These are phyloP conservation scores for Penicillium psychrofluorescens DNA, from an alignment of 495 filamentous ascomycete genomes.

Conservation along the genomic window DNA sequence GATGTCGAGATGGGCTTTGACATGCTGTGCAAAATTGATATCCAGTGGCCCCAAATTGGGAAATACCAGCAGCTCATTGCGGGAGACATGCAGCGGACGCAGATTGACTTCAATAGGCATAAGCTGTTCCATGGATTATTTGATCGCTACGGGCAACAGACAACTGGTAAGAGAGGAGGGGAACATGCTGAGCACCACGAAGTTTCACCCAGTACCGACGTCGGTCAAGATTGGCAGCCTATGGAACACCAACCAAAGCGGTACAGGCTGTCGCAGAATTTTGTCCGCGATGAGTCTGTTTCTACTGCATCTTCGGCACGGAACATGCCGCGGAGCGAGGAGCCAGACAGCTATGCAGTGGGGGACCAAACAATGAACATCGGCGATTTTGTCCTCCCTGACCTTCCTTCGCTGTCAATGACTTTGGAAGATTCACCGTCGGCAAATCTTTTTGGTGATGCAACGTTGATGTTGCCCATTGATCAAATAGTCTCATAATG, in stretches of 20 bases:
- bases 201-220: too few relatives aligned
- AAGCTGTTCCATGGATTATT: constrained; percentile 1
- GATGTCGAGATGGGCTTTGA: constrained; percentile 6
- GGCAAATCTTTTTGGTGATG: not conserved
- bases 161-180: too few relatives aligned
- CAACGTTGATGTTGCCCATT: constrained; percentile 2
- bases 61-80: constrained; percentile 5
- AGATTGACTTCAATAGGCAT: constrained; percentile 1
- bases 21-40: constrained; percentile 6
- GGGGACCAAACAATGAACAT: not conserved
- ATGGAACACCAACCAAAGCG: not conserved
- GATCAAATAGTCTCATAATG: not conserved
- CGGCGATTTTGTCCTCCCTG: not conserved
- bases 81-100: constrained; percentile 3
- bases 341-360: not conserved
- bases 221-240: not conserved
- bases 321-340: too few relatives aligned
- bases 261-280: not conserved
- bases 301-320: too few relatives aligned
- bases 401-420: not conserved
- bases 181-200: too few relatives aligned
- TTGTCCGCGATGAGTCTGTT: too few relatives aligned
- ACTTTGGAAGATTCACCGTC: not conserved
- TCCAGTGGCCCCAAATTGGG: constrained; percentile 9
- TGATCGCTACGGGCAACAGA: not conserved